A percentile compares a stretch with the other conserved stretches of the same genome.
These are phyloP conservation scores for Herpotrichia juniperi DNA, from an alignment of 2,329 filamentous ascomycete genomes.

Conservation along the genomic window DNA sequence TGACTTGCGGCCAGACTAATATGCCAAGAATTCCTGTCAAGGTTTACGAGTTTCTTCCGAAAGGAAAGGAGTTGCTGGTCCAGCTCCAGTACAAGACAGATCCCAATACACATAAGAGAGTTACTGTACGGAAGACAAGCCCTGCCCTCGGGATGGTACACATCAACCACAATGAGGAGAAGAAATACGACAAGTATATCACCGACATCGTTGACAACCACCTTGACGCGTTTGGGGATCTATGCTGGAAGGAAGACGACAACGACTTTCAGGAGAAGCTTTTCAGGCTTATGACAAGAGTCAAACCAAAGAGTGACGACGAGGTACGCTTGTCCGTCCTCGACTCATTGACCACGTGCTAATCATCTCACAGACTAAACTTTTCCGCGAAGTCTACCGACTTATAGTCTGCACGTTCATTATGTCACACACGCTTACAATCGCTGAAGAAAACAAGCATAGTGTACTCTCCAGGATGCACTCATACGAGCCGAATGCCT, in stretches of 20 bases:
- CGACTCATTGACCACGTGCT: constrained; percentile 2
- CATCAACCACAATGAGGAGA: constrained; percentile 52
- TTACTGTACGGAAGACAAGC: constrained; percentile 45
- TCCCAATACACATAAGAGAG: constrained; percentile 35
- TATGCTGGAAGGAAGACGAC: constrained; percentile 53
- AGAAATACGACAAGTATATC: constrained; percentile 53
- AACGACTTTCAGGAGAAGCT: constrained; percentile 52
- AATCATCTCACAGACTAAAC: constrained; percentile 34
- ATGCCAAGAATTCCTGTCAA: constrained; percentile 52
- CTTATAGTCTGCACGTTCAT: constrained; percentile 57
- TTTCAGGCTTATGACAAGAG: constrained; percentile 48
- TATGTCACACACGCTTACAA: constrained; percentile 55
- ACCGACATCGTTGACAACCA: constrained; percentile 49
- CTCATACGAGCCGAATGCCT: constrained; percentile 38
- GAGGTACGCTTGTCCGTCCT: constrained; percentile 35
- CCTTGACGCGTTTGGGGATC: constrained; percentile 49
- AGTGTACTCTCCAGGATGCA: constrained; percentile 47
- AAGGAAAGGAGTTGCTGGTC: constrained; percentile 45
- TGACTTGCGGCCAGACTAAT: constrained; percentile 50
- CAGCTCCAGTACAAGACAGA: constrained; percentile 53
- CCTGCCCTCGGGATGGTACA: constrained; percentile 54
- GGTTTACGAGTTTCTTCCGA: constrained; percentile 54
- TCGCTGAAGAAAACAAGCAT: constrained; percentile 47
- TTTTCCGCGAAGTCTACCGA: constrained; percentile 52
- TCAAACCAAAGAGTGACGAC: constrained; percentile 47